phyloP scores from a whole-genome alignment of 495 filamentous ascomycete species.

The Podospora australis region DNA sequence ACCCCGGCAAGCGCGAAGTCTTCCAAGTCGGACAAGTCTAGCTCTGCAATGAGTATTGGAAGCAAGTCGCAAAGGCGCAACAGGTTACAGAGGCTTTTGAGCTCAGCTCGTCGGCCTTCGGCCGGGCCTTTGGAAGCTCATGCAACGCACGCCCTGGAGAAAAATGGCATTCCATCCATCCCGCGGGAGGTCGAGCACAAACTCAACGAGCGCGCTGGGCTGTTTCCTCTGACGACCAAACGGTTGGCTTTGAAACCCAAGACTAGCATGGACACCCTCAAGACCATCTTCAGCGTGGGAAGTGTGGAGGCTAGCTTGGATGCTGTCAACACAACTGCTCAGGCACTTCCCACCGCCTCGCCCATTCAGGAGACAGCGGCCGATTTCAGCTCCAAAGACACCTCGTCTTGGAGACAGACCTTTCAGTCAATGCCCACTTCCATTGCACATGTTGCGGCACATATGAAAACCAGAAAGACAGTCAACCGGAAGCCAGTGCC shows the following conservation, averaged over 20 bases:
- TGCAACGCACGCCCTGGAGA: conserved; percentile 25
- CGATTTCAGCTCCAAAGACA: conserved; percentile 9
- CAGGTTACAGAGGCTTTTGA: conserved; percentile 36
- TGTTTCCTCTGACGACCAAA: conserved; percentile 26
- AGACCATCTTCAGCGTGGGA: conserved; percentile 37
- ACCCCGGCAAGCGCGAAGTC: conserved; percentile 25
- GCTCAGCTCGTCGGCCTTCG: conserved; percentile 23
- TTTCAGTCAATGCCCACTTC: conserved; percentile 23
- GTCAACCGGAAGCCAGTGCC: conserved; percentile 31
- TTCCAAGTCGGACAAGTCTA: conserved; percentile 20
- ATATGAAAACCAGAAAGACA: conserved; percentile 28
- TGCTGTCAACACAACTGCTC: conserved; percentile 14
- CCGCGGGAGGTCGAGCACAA: conserved; percentile 31
- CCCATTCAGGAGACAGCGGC: conserved; percentile 2
- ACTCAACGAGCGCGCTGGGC: conserved; percentile 25
- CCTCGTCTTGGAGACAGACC: conserved; percentile 21
- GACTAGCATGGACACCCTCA: conserved; percentile 34
- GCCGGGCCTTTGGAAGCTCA: conserved; percentile 22
- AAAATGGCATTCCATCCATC: conserved; percentile 25
- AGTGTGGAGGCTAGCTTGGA: conserved; percentile 28
- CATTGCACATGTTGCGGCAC: conserved; percentile 21
- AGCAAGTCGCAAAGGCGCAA: conserved; percentile 30
- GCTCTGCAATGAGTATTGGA: conserved; percentile 28
- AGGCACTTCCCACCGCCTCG: conserved; percentile 5
- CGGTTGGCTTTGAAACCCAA: conserved; percentile 27